Evolutionary conservation across 768 basidiomycete genomes (phyloP).

Genomic region (Tricholoma saponaceum): DNA sequence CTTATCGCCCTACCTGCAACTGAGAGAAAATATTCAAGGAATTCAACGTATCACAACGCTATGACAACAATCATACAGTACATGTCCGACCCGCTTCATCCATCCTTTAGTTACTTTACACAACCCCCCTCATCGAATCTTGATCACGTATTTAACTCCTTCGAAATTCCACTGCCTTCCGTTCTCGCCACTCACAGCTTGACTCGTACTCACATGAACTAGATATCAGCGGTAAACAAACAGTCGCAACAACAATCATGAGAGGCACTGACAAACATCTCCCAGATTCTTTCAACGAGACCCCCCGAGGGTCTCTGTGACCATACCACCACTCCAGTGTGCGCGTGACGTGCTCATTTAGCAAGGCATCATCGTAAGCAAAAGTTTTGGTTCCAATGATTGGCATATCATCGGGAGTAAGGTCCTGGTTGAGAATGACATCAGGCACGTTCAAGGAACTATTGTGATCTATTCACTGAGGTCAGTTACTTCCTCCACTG

Average conservation of each 20-base stretch:
- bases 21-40: too few species aligned
- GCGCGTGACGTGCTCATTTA: constrained; percentile 50
- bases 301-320: constrained; percentile 63
- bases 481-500: background rate
- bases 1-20: too few species aligned
- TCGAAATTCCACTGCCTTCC: constrained; percentile 39
- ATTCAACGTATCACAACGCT: background rate
- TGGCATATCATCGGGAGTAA: constrained; percentile 18
- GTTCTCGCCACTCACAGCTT: constrained; percentile 80
- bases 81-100: too few species aligned
- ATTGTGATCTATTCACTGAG: background rate
- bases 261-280: constrained; percentile 64
- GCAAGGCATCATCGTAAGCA: constrained; percentile 41
- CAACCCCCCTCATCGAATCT: too few species aligned
- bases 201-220: constrained; percentile 72
- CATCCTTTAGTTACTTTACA: too few species aligned
- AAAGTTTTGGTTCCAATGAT: constrained; percentile 71
- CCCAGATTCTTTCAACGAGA: constrained; percentile 49
- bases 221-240: background rate
- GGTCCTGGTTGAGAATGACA: constrained; percentile 3
- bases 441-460: background rate
- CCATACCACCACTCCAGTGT: constrained; percentile 78
- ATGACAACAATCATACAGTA: background rate
- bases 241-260: background rate
- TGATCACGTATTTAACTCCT: background rate